These are phyloP conservation scores for Lyophyllum atratum DNA, from an alignment of 768 basidiomycete species.

Conservation along the genomic window DNA sequence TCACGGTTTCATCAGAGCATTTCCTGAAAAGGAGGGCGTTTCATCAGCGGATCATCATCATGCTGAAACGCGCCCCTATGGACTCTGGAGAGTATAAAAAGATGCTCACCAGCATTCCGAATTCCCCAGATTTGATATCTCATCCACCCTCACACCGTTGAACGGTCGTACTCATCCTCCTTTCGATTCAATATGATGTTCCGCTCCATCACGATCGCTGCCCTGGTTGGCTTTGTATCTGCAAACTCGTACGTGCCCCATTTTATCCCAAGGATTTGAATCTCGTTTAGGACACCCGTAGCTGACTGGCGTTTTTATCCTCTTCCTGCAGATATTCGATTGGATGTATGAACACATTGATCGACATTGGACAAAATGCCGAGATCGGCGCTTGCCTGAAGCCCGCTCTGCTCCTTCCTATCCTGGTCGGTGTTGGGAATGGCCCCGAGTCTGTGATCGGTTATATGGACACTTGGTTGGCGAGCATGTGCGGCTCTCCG, in stretches of 20 bases:
- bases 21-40: neutral
- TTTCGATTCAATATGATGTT: slow-evolving; percentile 21
- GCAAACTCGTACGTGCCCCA: slow-evolving; percentile 19
- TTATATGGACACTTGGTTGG: slow-evolving; percentile 52
- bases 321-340: slow-evolving; percentile 19
- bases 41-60: neutral
- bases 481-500: slow-evolving; percentile 45
- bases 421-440: slow-evolving; percentile 24
- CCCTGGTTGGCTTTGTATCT: slow-evolving; percentile 27
- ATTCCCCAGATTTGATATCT: slow-evolving; percentile 26
- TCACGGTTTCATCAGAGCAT: too few species aligned
- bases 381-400: slow-evolving; percentile 40
- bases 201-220: slow-evolving; percentile 17
- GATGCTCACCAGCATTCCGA: neutral
- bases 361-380: slow-evolving; percentile 14
- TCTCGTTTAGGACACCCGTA: neutral
- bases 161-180: slow-evolving; percentile 14
- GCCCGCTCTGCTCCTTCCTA: slow-evolving; percentile 31
- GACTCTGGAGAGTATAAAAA: slow-evolving; percentile 14
- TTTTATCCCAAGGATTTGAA: neutral
- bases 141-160: slow-evolving; percentile 20
- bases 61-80: slow-evolving; percentile 6
- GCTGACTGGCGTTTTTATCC: neutral
- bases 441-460: slow-evolving; percentile 34
- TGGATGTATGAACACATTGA: slow-evolving; percentile 21